Evolutionary conservation across 1,284 basidiomycete species (phyloP).

Genomic region (Taiwanofungus camphoratus): DNA sequence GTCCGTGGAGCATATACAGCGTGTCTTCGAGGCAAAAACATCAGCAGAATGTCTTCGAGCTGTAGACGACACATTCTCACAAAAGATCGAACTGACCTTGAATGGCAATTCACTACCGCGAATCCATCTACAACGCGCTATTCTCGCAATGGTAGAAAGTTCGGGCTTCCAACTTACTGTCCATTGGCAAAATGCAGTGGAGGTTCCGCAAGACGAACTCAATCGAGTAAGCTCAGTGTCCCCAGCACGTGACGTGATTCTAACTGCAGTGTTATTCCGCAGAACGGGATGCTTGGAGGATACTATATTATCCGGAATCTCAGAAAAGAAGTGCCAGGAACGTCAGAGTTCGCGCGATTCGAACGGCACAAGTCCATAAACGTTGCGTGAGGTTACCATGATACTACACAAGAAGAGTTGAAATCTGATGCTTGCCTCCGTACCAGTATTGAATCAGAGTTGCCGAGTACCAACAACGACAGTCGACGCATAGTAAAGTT

Average conservation of each 20-base stretch:
- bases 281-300: constrained; percentile 48
- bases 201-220: constrained; percentile 35
- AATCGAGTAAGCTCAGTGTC: constrained; percentile 35
- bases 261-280: background rate
- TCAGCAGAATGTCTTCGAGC: constrained; percentile 40
- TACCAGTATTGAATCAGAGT: background rate
- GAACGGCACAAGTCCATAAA: constrained; percentile 48
- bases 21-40: constrained; percentile 45
- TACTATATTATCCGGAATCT: constrained; percentile 49
- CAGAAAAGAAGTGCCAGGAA: constrained; percentile 33
- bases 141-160: constrained; percentile 39
- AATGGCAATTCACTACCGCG: constrained; percentile 41
- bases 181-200: constrained; percentile 43
- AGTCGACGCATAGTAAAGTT: background rate
- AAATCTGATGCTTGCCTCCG: background rate
- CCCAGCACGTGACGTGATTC: constrained; percentile 1
- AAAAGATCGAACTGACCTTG: constrained; percentile 34
- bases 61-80: constrained; percentile 42
- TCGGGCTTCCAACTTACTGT: constrained; percentile 38
- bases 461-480: background rate
- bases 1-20: constrained; percentile 45
- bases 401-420: constrained; percentile 1
- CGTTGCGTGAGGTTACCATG: constrained; percentile 38
- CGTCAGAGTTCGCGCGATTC: constrained; percentile 31
- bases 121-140: constrained; percentile 37